Evolutionary conservation across 2,329 filamentous ascomycete species (phyloP), one percentile per base, ranked within the genome.

Genomic region (Fusarium secorum): DNA sequence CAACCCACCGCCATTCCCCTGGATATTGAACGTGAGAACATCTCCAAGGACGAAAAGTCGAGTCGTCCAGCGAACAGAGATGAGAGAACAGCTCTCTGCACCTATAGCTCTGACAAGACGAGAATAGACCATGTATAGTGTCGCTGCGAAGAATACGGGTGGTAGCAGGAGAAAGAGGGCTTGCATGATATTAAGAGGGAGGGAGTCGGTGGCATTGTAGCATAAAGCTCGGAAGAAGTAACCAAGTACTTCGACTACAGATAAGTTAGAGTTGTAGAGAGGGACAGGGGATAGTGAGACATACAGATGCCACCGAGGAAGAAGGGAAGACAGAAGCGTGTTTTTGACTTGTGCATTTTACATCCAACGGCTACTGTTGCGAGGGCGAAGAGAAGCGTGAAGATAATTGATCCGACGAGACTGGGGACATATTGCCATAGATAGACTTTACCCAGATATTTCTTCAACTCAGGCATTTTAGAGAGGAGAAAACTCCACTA

Each of bases 241-340:
- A 0, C 72, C 72, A 1, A 73, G 14, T 5, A 63, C 59, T 48
- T 73, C 57, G 4, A 44, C 72, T 74, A 3, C 0, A 14, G 0
- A n/a, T 1, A 13, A 5, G 20, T 73, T 11, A 66, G 57, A 22
- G 22, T 18, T 24, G 6, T 22, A 11, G 0, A 14, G 3, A 2
- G 5, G 1, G 0, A 2, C 1, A 0, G 7, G 4, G 4, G 4
- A 18, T 1, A 0, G 3, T 1, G 4, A 13, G 9, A 78, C 85
- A 32, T 79, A 86, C 85, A 83, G 6, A 81, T 28, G 2, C 82
- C 83, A 1, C 85, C 85, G 4, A 85, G 69, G 20, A 83, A 68
- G 56, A 87, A 82, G 0, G 83, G 79, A 2, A 82, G 77, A 63
- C 85, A 85, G 70, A 85, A 88, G 81, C 84, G 87, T 15, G 81